These are phyloP conservation scores for Candida sp. DNA, from an alignment of 1,139 yeast genomes.

Conservation along the genomic window DNA sequence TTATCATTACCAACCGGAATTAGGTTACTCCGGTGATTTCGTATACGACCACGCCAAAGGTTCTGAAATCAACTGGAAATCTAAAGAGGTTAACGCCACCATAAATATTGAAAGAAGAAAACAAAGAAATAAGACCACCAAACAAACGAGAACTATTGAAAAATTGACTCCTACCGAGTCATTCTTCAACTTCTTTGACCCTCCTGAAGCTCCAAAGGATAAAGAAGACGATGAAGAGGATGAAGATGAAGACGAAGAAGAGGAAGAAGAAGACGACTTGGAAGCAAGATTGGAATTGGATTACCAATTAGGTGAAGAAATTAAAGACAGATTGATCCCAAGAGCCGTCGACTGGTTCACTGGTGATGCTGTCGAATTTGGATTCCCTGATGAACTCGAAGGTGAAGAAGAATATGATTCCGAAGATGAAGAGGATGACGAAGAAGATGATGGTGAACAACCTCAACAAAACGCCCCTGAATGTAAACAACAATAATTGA, in stretches of 20 bases:
- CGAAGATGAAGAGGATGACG: conserved; percentile 40
- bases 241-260: conserved; percentile 50
- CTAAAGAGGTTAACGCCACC: conserved; percentile 80
- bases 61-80: conserved; percentile 77
- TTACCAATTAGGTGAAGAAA: conserved; percentile 94
- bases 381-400: conserved; percentile 42
- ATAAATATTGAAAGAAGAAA: conserved; percentile 89
- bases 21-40: conserved; percentile 94
- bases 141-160: conserved; percentile 95
- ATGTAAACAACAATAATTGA: conserved; percentile 68
- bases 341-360: conserved; percentile 98
- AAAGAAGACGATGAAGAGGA: conserved; percentile 32
- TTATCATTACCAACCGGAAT: conserved; percentile 90
- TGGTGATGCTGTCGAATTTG: conserved; percentile 82
- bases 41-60: conserved; percentile 98
- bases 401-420: conserved; percentile 47
- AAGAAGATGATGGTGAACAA: conserved; percentile 30
- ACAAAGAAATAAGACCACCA: conserved; percentile 96
- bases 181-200: conserved; percentile 92
- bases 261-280: conserved; percentile 68
- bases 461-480: conserved; percentile 73
- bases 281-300: conserved; percentile 88
- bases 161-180: conserved; percentile 91
- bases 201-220: conserved; percentile 73
- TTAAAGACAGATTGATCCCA: conserved; percentile 93